phyloP scores from a whole-genome alignment of 2,329 filamentous ascomycete species.

The Fusarium sp. region DNA sequence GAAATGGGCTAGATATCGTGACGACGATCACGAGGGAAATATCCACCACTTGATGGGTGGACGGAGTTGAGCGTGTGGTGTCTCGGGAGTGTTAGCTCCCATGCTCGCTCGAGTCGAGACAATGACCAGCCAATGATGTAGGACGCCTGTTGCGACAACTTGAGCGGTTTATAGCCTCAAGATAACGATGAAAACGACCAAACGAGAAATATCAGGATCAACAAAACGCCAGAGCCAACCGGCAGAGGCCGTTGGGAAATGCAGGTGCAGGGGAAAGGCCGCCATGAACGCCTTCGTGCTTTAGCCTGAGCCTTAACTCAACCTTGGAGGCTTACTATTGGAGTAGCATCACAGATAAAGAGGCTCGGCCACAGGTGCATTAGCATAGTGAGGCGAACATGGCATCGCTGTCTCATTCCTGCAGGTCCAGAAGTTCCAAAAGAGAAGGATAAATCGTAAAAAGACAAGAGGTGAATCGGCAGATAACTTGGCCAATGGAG shows the following conservation, averaged over 20 bases:
- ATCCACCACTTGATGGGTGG: slow-evolving; percentile 32
- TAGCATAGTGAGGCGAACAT: slow-evolving; percentile 21
- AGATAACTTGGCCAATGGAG: slow-evolving; percentile 35
- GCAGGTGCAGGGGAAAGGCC: slow-evolving; percentile 30
- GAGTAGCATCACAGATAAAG: slow-evolving; percentile 29
- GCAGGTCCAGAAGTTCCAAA: slow-evolving; percentile 5
- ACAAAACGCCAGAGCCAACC: not conserved
- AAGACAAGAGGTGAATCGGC: slow-evolving; percentile 2
- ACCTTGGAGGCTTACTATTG: slow-evolving; percentile 17
- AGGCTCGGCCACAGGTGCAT: slow-evolving; percentile 18
- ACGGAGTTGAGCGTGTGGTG: slow-evolving; percentile 25
- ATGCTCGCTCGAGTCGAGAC: not conserved
- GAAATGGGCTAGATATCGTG: slow-evolving; percentile 33
- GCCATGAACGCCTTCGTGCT: slow-evolving; percentile 19
- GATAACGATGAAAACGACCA: slow-evolving; percentile 17
- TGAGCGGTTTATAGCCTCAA: slow-evolving; percentile 16
- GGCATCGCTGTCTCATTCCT: slow-evolving; percentile 20
- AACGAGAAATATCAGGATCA: slow-evolving; percentile 4
- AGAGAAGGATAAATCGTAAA: not conserved
- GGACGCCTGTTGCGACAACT: slow-evolving; percentile 1
- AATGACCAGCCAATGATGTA: slow-evolving; percentile 8
- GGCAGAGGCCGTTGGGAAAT: slow-evolving; percentile 1
- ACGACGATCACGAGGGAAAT: slow-evolving; percentile 36
- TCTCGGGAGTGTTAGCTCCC: slow-evolving; percentile 18
- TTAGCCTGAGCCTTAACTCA: slow-evolving; percentile 28